Evolutionary conservation across 768 basidiomycete genomes (phyloP).

Genomic region (Trametes sanguinea): DNA sequence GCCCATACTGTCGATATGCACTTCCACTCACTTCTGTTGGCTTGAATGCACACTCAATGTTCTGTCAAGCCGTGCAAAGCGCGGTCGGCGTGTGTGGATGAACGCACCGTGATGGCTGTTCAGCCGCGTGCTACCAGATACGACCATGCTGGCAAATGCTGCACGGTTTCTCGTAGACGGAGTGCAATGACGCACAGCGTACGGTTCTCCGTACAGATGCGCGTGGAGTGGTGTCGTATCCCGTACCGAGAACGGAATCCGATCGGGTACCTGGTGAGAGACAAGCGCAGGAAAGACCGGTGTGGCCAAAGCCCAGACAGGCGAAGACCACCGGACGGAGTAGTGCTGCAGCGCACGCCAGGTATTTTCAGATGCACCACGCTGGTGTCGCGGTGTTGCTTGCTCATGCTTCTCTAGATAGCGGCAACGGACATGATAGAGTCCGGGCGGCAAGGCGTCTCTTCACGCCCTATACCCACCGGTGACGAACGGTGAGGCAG

Average conservation of each 20-base stretch:
- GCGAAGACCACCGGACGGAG: neutral
- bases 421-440: slow-evolving; percentile 13
- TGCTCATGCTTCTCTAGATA: slow-evolving; percentile 12
- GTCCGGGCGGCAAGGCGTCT: slow-evolving; percentile 14
- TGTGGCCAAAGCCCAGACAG: neutral
- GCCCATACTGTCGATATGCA: too few species aligned
- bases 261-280: neutral
- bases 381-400: slow-evolving; percentile 5
- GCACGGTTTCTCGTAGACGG: too few species aligned
- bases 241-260: neutral
- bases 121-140: too few species aligned
- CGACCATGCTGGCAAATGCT: too few species aligned
- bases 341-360: neutral
- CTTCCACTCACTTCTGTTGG: too few species aligned
- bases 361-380: slow-evolving; percentile 15
- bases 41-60: too few species aligned
- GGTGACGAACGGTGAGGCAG: slow-evolving; percentile 8
- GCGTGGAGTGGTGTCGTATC: neutral
- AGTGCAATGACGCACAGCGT: too few species aligned
- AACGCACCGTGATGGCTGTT: too few species aligned
- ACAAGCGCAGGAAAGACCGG: neutral
- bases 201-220: neutral
- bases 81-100: too few species aligned
- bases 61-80: too few species aligned
- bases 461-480: slow-evolving; percentile 18